Conservation (phyloP, 345 rosid species). For the Ricinus communis region DNA sequence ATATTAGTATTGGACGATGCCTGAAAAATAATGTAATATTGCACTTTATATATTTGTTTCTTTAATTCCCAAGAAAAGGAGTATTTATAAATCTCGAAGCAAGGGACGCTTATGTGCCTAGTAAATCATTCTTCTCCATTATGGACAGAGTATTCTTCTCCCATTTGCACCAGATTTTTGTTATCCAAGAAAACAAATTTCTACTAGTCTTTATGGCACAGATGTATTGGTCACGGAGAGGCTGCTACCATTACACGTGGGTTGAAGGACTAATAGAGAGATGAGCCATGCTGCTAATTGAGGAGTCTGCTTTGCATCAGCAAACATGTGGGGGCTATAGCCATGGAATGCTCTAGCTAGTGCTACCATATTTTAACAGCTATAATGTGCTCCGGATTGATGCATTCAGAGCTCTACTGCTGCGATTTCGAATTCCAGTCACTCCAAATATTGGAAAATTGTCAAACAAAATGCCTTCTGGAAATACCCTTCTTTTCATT, state of each 20-base stretch:
- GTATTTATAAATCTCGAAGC: not conserved
- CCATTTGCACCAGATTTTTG: constrained; percentile 13
- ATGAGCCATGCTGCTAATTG: constrained; percentile 17
- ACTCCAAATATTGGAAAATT: too few relatives aligned
- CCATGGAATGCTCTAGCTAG: not conserved
- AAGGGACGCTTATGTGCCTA: not conserved
- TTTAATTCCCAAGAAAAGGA: too few relatives aligned
- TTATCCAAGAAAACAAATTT: not conserved
- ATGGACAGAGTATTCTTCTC: constrained; percentile 1
- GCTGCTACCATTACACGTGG: constrained; percentile 14
- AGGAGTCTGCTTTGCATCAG: constrained; percentile 7
- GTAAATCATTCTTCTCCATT: not conserved
- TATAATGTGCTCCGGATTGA: too few relatives aligned
- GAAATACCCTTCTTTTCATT: not conserved
- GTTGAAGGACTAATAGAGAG: constrained; percentile 6
- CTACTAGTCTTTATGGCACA: not conserved
- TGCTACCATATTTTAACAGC: too few relatives aligned
- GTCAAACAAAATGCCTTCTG: not conserved
- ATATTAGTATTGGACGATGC: too few relatives aligned
- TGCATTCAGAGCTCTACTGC: too few relatives aligned
- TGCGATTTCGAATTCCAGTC: too few relatives aligned
- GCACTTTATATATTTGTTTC: too few relatives aligned
- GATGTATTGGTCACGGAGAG: constrained; percentile 1
- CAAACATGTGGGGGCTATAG: constrained; percentile 21
- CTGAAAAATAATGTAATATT: too few relatives aligned